Evolutionary conservation across 306 rosid genomes (phyloP).

Genomic region (Calophaca sinica): DNA sequence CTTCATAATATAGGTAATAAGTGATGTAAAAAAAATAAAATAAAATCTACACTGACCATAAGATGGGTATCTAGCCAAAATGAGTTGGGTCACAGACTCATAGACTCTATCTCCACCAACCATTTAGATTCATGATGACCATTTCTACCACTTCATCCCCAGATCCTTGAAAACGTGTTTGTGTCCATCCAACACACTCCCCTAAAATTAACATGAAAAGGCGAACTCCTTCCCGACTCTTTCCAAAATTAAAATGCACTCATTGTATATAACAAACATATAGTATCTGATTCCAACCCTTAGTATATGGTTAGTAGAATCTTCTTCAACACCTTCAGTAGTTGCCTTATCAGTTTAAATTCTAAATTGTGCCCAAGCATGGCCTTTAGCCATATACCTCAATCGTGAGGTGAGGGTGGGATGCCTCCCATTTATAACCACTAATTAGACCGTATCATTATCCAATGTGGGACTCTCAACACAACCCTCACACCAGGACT

Average conservation of each 20-base stretch:
- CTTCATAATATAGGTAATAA: background rate
- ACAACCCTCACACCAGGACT: too few species aligned
- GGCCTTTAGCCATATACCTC: conserved; percentile 8
- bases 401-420: background rate
- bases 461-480: too few species aligned
- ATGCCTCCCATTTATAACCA: too few species aligned
- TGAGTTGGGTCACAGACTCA: too few species aligned
- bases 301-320: conserved; percentile 14
- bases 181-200: background rate
- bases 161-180: background rate
- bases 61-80: background rate
- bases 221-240: background rate
- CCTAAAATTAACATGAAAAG: conserved; percentile 5
- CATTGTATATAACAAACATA: background rate
- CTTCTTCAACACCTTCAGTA: conserved; percentile 17
- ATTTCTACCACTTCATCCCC: conserved; percentile 15
- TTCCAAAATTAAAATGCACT: conserved; percentile 17
- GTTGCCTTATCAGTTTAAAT: conserved; percentile 35
- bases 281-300: conserved; percentile 26
- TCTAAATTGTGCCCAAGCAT: conserved; percentile 27
- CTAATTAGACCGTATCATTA: too few species aligned
- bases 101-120: conserved; percentile 16
- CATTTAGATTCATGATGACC: background rate
- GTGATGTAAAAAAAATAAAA: background rate
- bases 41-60: background rate